Percentiles rank a stretch among this genome's conserved stretches.
These are phyloP conservation scores for Rhododendron molle DNA, from an alignment of 148 eudicot genomes.

Conservation along the genomic window DNA sequence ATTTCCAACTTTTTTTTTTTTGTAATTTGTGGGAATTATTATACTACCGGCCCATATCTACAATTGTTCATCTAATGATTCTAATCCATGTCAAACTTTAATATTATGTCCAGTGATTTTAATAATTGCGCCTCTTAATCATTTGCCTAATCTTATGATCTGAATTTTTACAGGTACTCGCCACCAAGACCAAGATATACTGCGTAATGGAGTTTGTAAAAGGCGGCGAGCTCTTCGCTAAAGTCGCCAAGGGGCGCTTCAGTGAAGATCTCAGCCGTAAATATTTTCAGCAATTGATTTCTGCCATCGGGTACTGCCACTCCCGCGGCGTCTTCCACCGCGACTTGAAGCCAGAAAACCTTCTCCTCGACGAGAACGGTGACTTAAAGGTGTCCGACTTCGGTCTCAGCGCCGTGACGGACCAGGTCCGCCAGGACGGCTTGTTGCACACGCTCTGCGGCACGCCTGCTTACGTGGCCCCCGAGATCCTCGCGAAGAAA, in stretches of 20 bases:
- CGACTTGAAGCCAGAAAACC: slow-evolving; percentile 72
- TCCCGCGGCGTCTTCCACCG: slow-evolving; percentile 69
- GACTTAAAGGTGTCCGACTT: slow-evolving; percentile 67
- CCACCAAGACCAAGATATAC: slow-evolving; percentile 57
- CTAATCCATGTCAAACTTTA: not conserved
- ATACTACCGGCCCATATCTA: not conserved
- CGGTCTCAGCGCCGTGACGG: slow-evolving; percentile 59
- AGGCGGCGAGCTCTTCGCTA: slow-evolving; percentile 73
- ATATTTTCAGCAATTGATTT: slow-evolving; percentile 61
- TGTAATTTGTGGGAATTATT: not conserved
- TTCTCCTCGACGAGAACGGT: slow-evolving; percentile 59
- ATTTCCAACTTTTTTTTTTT: no score
- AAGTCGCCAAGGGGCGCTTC: slow-evolving; percentile 61
- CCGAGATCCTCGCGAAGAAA: slow-evolving; percentile 60
- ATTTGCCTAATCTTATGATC: not conserved
- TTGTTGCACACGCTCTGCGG: slow-evolving; percentile 77
- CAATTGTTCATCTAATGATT: not conserved
- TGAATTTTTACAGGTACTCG: slow-evolving; percentile 24
- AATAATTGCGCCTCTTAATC: not conserved
- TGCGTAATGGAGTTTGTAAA: slow-evolving; percentile 66
- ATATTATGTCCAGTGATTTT: not conserved
- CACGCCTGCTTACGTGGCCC: slow-evolving; percentile 93
- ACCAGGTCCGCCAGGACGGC: slow-evolving; percentile 40
- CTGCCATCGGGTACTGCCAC: slow-evolving; percentile 70
- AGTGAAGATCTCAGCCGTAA: slow-evolving; percentile 54